These are phyloP conservation scores for Aspergillus saccharolyticus DNA, from an alignment of 495 filamentous ascomycete species.

Conservation along the genomic window DNA sequence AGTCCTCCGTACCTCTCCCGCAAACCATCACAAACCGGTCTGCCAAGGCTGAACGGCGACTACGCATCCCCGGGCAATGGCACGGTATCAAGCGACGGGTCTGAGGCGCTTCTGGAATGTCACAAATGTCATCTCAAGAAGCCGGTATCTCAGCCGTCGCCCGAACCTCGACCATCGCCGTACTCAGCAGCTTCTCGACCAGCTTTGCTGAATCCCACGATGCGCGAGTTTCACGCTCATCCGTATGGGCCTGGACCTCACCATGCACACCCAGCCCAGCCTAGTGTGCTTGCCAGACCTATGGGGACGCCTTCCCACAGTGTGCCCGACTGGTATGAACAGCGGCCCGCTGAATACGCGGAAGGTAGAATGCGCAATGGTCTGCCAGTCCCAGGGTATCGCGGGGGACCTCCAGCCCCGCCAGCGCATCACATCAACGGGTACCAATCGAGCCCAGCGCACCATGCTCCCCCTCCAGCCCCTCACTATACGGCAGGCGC, in stretches of 20 bases:
- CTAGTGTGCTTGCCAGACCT: constrained; percentile 30
- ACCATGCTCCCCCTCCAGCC: constrained; percentile 22
- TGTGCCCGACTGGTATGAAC: constrained; percentile 34
- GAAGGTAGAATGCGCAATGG: constrained; percentile 32
- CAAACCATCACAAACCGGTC: constrained; percentile 20
- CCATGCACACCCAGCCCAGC: constrained; percentile 30
- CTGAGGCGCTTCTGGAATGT: constrained; percentile 35
- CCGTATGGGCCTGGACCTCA: constrained; percentile 25
- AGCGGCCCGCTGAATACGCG: constrained; percentile 23
- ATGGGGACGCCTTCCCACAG: constrained; percentile 26
- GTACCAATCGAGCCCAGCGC: constrained; percentile 28
- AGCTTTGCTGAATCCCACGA: constrained; percentile 32
- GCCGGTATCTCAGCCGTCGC: constrained; percentile 28
- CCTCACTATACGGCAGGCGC: constrained; percentile 29
- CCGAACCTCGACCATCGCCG: constrained; percentile 34
- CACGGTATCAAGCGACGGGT: constrained; percentile 14
- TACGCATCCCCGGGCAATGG: constrained; percentile 10
- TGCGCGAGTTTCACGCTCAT: constrained; percentile 26
- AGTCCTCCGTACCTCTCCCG: constrained; percentile 28
- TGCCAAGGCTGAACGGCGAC: constrained; percentile 32
- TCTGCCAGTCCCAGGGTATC: constrained; percentile 29
- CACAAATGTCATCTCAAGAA: constrained; percentile 51
- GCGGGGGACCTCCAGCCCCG: constrained; percentile 20
- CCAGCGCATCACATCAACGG: constrained; percentile 26
- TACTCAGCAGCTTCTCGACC: constrained; percentile 31